Conservation (phyloP, 2,329 filamentous ascomycete genomes). For the Penicillium vulpinum region DNA sequence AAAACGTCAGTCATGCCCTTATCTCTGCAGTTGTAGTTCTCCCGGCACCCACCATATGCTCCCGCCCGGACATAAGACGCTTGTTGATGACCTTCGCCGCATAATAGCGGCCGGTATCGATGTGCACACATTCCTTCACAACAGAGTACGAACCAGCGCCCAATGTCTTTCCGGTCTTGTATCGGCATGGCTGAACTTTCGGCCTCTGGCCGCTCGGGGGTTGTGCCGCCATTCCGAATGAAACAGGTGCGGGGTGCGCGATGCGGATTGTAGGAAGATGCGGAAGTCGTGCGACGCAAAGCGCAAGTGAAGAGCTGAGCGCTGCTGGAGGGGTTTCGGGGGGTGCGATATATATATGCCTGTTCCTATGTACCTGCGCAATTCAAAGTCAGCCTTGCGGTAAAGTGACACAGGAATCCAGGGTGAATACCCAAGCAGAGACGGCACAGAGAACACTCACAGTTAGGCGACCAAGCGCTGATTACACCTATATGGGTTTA, state of each 20-base stretch:
- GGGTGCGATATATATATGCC: background rate
- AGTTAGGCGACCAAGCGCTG: background rate
- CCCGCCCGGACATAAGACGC: conserved; percentile 90
- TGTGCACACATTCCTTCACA: conserved; percentile 98
- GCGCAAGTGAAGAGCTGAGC: background rate
- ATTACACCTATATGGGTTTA: background rate
- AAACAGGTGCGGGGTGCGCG: conserved; percentile 1
- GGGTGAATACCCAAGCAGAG: background rate
- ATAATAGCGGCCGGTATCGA: conserved; percentile 96
- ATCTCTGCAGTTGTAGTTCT: background rate
- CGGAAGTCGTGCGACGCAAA: background rate
- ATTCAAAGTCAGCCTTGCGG: conserved; percentile 16
- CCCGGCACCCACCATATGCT: conserved; percentile 79
- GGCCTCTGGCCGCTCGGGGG: conserved; percentile 43
- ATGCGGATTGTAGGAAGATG: background rate
- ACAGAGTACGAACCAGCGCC: conserved; percentile 97
- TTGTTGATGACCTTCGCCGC: conserved; percentile 99
- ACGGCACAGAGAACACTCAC: background rate
- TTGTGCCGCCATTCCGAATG: conserved; percentile 33
- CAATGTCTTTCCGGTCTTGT: conserved; percentile 97
- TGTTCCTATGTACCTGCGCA: conserved; percentile 11
- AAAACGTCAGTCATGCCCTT: conserved; percentile 9
- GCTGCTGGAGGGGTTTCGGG: background rate
- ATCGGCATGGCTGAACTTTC: conserved; percentile 89
- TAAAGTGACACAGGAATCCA: conserved; percentile 2